Evolutionary conservation across 1,284 basidiomycete species (phyloP).

Genomic region (Ustilago cynodontis): DNA sequence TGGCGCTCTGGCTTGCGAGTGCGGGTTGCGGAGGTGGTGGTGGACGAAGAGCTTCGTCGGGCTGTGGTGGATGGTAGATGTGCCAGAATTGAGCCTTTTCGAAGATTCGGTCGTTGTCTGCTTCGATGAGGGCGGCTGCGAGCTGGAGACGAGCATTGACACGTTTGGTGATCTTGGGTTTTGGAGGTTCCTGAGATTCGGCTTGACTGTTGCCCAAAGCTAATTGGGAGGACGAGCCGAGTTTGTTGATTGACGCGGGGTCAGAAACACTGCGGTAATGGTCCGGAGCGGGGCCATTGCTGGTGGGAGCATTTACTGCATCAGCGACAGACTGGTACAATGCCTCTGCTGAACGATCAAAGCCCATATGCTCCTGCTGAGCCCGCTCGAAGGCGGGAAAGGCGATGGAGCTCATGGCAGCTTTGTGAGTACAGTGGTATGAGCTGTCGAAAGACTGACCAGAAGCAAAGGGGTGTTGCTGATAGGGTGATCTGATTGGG

Average conservation of each 20-base stretch:
- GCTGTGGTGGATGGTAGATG: constrained; percentile 39
- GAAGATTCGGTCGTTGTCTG: constrained; percentile 65
- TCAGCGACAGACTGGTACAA: constrained; percentile 38
- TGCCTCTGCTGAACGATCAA: constrained; percentile 28
- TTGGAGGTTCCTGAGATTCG: constrained; percentile 14
- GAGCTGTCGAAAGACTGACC: background rate
- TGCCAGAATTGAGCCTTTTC: constrained; percentile 51
- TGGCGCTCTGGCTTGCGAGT: constrained; percentile 60
- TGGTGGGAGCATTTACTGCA: constrained; percentile 13
- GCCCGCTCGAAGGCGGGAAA: constrained; percentile 46
- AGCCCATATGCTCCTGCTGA: constrained; percentile 45
- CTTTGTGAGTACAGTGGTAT: background rate
- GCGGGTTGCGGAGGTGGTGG: constrained; percentile 56
- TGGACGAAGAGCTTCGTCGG: constrained; percentile 29
- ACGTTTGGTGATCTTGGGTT: constrained; percentile 55
- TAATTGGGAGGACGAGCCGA: constrained; percentile 8
- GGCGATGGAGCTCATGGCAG: constrained; percentile 38
- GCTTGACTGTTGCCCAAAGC: background rate
- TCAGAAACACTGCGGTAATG: constrained; percentile 1
- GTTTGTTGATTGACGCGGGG: background rate
- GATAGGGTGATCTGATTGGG: background rate
- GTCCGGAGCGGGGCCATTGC: background rate
- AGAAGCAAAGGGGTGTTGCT: background rate
- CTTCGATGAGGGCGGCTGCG: constrained; percentile 68
- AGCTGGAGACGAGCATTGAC: constrained; percentile 62